Percentiles rank a stretch among this genome's conserved stretches.
These are phyloP conservation scores for Asterophora parasitica DNA, from an alignment of 768 basidiomycete species.

Conservation along the genomic window DNA sequence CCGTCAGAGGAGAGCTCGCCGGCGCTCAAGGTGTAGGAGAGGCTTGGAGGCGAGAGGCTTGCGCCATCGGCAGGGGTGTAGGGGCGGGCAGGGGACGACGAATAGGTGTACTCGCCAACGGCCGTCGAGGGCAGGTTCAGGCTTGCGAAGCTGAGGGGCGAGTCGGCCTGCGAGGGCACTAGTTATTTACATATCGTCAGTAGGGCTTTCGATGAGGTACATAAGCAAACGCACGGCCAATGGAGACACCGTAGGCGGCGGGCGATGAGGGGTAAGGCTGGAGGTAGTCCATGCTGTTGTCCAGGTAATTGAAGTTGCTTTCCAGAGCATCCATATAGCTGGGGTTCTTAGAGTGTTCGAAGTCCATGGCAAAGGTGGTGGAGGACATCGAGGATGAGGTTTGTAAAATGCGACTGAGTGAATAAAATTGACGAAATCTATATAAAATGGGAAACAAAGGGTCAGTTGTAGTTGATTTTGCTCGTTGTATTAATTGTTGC, in stretches of 20 bases:
- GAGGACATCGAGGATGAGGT: constrained; percentile 15
- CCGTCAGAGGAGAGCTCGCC: constrained; percentile 76
- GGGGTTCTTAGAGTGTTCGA: constrained; percentile 44
- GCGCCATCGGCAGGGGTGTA: constrained; percentile 63
- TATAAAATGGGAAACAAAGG: constrained; percentile 16
- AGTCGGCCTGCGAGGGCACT: constrained; percentile 49
- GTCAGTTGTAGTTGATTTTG: constrained; percentile 21
- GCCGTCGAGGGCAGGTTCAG: constrained; percentile 52
- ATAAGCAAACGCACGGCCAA: constrained; percentile 49
- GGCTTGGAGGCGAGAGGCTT: constrained; percentile 66
- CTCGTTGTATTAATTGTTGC: constrained; percentile 26
- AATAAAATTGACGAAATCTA: constrained; percentile 21
- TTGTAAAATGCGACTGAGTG: constrained; percentile 21
- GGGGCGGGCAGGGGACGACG: constrained; percentile 55
- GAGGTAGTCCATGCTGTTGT: constrained; percentile 56
- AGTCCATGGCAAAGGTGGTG: constrained; percentile 39
- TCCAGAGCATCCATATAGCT: constrained; percentile 46
- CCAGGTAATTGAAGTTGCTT: constrained; percentile 41
- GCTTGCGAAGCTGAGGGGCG: constrained; percentile 60
- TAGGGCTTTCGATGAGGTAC: background rate
- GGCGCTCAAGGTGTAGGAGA: constrained; percentile 60
- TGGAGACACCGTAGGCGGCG: constrained; percentile 52
- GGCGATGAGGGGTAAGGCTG: constrained; percentile 63
- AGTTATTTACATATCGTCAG: constrained; percentile 12
- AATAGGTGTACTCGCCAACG: constrained; percentile 54